phyloP scores from a whole-genome alignment of 345 rosid species.

The Syzygium jambos region DNA sequence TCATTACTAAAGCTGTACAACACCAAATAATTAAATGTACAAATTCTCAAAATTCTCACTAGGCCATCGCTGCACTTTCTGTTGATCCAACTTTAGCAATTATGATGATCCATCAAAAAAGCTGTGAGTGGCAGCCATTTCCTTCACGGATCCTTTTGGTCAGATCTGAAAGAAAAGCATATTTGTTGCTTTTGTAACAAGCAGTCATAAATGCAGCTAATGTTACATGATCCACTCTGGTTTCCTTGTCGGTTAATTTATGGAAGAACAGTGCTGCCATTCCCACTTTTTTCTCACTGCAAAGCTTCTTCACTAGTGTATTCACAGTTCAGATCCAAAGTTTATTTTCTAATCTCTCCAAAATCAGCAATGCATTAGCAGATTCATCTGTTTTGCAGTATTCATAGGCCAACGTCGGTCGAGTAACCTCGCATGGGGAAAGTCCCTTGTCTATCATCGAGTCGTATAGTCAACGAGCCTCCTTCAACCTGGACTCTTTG shows the following conservation, averaged over 20 bases:
- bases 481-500: no score
- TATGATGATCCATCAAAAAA: neutral
- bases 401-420: conserved; percentile 77
- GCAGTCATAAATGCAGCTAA: conserved; percentile 68
- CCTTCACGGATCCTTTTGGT: conserved; percentile 37
- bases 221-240: conserved; percentile 46
- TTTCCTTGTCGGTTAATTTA: conserved; percentile 51
- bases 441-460: conserved; percentile 66
- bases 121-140: neutral
- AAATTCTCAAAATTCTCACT: neutral
- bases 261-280: conserved; percentile 70
- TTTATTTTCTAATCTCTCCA: conserved; percentile 66
- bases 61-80: neutral
- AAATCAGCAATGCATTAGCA: conserved; percentile 65
- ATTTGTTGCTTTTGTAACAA: conserved; percentile 66
- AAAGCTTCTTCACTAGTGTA: conserved; percentile 72
- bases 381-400: conserved; percentile 72
- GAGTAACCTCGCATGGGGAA: conserved; percentile 71
- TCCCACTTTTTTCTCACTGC: conserved; percentile 79
- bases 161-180: conserved; percentile 63
- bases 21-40: neutral
- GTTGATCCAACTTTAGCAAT: neutral
- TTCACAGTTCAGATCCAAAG: conserved; percentile 67
- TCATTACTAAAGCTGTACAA: neutral
- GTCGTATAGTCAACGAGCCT: no score